These are phyloP conservation scores for Pyrenophora seminiperda DNA, from an alignment of 2,329 filamentous ascomycete genomes.

Conservation along the genomic window DNA sequence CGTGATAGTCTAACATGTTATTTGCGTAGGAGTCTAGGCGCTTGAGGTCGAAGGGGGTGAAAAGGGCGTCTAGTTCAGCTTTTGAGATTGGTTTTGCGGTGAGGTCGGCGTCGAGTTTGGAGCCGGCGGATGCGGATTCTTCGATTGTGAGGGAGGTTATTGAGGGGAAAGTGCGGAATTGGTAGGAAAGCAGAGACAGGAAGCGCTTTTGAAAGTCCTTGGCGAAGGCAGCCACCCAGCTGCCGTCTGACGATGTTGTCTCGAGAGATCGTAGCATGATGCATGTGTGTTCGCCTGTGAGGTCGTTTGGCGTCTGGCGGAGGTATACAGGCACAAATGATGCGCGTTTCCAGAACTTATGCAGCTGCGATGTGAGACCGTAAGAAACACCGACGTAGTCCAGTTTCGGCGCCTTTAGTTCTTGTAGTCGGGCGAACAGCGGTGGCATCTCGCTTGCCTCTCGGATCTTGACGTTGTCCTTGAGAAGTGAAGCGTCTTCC, in stretches of 20 bases:
- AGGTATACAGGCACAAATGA: slow-evolving; percentile 89
- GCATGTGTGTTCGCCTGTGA: slow-evolving; percentile 96
- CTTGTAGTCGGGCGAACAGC: slow-evolving; percentile 84
- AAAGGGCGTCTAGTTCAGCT: slow-evolving; percentile 72
- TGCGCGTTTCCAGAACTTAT: slow-evolving; percentile 96
- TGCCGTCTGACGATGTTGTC: slow-evolving; percentile 62
- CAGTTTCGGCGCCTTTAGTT: slow-evolving; percentile 77
- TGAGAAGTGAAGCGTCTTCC: slow-evolving; percentile 73
- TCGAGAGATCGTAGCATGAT: slow-evolving; percentile 89
- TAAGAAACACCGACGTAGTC: slow-evolving; percentile 97
- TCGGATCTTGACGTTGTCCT: slow-evolving; percentile 86
- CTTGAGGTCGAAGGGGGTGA: slow-evolving; percentile 94
- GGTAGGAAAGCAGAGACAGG: slow-evolving; percentile 84
- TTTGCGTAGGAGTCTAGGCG: slow-evolving; percentile 93
- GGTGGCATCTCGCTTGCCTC: slow-evolving; percentile 93
- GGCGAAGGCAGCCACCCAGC: slow-evolving; percentile 89
- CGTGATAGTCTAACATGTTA: slow-evolving; percentile 97
- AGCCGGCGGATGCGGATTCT: slow-evolving; percentile 77
- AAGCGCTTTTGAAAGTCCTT: slow-evolving; percentile 96
- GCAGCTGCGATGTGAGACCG: slow-evolving; percentile 82
- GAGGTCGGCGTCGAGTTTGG: slow-evolving; percentile 64
- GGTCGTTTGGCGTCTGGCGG: slow-evolving; percentile 90
- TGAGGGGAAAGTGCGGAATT: slow-evolving; percentile 83
- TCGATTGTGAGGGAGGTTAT: slow-evolving; percentile 83
- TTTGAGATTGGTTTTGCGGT: slow-evolving; percentile 68